Conservation (phyloP, 2,329 filamentous ascomycete species). For the Bertia moriformis region DNA sequence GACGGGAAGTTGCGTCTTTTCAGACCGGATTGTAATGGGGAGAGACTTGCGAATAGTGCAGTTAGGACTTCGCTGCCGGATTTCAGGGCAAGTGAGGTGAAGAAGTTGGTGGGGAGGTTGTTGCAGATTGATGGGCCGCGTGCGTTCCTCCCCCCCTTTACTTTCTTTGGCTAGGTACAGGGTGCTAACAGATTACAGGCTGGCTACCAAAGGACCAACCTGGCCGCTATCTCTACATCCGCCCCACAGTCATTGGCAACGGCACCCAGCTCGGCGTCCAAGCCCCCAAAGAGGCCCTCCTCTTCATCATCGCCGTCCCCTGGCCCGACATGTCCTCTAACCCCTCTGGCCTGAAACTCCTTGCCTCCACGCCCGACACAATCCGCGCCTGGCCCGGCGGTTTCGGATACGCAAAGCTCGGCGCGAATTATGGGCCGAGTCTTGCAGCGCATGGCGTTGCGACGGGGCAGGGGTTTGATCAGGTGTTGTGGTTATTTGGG, state of each 20-base stretch:
- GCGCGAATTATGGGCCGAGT: conserved; percentile 47
- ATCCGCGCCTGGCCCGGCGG: conserved; percentile 50
- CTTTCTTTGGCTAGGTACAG: neutral
- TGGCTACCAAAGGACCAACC: conserved; percentile 35
- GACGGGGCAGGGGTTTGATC: conserved; percentile 33
- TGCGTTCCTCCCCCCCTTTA: conserved; percentile 3
- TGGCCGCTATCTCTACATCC: conserved; percentile 40
- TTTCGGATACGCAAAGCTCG: conserved; percentile 46
- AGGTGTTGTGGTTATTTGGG: conserved; percentile 50
- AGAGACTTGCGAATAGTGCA: conserved; percentile 9
- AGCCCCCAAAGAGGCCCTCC: conserved; percentile 37
- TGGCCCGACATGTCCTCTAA: conserved; percentile 3
- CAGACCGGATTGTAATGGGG: conserved; percentile 36
- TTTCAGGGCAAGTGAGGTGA: conserved; percentile 34
- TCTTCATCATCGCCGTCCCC: conserved; percentile 32
- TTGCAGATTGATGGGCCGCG: conserved; percentile 17
- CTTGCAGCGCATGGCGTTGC: conserved; percentile 40
- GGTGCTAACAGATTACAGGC: conserved; percentile 15
- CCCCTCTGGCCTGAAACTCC: conserved; percentile 26
- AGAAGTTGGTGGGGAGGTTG: conserved; percentile 37
- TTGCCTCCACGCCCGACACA: conserved; percentile 36
- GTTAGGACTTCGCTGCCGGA: conserved; percentile 34
- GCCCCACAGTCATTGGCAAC: conserved; percentile 41
- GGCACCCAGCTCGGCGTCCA: conserved; percentile 39
- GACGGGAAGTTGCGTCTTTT: conserved; percentile 43